A percentile compares a stretch with the other conserved stretches of the same genome.
These are phyloP conservation scores for Zymoseptoria ardabiliae DNA, from an alignment of 2,329 filamentous ascomycete genomes.

Conservation along the genomic window DNA sequence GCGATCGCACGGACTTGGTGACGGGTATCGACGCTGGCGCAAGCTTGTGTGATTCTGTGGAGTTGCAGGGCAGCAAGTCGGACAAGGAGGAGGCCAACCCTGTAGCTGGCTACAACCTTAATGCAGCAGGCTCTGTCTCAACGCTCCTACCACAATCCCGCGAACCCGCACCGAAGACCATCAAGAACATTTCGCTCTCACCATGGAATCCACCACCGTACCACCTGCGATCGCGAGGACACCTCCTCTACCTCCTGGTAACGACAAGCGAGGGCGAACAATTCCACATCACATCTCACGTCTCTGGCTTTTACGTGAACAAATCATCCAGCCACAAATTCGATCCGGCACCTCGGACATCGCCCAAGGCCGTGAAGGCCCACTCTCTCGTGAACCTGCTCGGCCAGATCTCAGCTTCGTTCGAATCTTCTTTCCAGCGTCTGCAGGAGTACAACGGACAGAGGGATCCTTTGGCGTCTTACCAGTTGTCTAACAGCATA, in stretches of 20 bases:
- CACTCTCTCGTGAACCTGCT: slow-evolving; percentile 84
- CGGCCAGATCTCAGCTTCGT: slow-evolving; percentile 72
- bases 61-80: slow-evolving; percentile 21
- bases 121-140: slow-evolving; percentile 58
- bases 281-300: slow-evolving; percentile 84
- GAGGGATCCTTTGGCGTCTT: slow-evolving; percentile 82
- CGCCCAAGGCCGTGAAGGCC: slow-evolving; percentile 69
- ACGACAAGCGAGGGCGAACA: slow-evolving; percentile 94
- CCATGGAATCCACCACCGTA: slow-evolving; percentile 96
- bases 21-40: slow-evolving; percentile 79
- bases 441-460: slow-evolving; percentile 78
- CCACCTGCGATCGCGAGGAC: slow-evolving; percentile 81
- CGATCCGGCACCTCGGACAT: slow-evolving; percentile 72
- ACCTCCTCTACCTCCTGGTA: slow-evolving; percentile 81
- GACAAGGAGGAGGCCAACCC: slow-evolving; percentile 31
- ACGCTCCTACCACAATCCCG: slow-evolving; percentile 62
- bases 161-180: slow-evolving; percentile 71
- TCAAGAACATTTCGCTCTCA: slow-evolving; percentile 82
- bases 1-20: slow-evolving; percentile 77
- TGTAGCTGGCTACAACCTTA: slow-evolving; percentile 70
- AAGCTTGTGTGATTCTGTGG: slow-evolving; percentile 77
- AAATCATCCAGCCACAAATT: slow-evolving; percentile 94
- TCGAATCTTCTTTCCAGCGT: slow-evolving; percentile 64
- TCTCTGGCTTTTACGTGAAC: slow-evolving; percentile 95
- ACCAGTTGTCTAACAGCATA: slow-evolving; percentile 91